These are phyloP conservation scores for Scheffersomyces amazonensis DNA, from an alignment of 805 yeast genomes.

Conservation along the genomic window DNA sequence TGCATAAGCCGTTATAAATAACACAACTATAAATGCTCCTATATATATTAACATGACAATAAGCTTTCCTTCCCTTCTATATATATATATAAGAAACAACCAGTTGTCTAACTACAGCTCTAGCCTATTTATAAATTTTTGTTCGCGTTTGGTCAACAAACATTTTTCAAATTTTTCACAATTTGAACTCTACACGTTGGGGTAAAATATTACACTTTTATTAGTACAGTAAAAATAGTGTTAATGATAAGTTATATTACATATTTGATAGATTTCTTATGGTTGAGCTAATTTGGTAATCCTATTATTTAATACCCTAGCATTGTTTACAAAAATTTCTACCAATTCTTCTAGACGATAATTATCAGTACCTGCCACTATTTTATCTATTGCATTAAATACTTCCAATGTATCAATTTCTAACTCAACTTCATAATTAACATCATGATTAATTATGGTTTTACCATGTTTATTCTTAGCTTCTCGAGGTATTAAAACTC, in stretches of 20 bases:
- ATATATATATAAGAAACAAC: too few species aligned
- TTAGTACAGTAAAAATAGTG: too few species aligned
- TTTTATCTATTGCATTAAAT: constrained; percentile 39
- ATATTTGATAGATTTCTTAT: too few species aligned
- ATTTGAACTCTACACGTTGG: too few species aligned
- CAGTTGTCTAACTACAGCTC: too few species aligned
- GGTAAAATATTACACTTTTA: too few species aligned
- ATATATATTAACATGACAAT: constrained; percentile 2
- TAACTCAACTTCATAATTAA: constrained; percentile 36
- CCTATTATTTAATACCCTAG: constrained; percentile 40
- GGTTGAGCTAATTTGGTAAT: constrained; percentile 36
- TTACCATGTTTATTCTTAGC: constrained; percentile 37
- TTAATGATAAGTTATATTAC: too few species aligned
- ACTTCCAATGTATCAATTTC: constrained; percentile 39
- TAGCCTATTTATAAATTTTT: too few species aligned
- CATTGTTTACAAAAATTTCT: constrained; percentile 43
- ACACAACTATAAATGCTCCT: neutral
- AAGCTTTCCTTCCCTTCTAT: too few species aligned
- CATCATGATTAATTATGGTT: constrained; percentile 32
- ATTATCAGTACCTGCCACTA: constrained; percentile 34
- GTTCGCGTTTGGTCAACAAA: neutral
- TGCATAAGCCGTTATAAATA: neutral
- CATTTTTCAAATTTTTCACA: neutral
- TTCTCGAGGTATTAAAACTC: constrained; percentile 43
- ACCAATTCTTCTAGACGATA: constrained; percentile 43